A percentile compares a stretch with the other conserved stretches of the same genome.
Evolutionary conservation across 2,329 filamentous ascomycete species (phyloP).

Genomic region (Beauveria scarabaeidicola): DNA sequence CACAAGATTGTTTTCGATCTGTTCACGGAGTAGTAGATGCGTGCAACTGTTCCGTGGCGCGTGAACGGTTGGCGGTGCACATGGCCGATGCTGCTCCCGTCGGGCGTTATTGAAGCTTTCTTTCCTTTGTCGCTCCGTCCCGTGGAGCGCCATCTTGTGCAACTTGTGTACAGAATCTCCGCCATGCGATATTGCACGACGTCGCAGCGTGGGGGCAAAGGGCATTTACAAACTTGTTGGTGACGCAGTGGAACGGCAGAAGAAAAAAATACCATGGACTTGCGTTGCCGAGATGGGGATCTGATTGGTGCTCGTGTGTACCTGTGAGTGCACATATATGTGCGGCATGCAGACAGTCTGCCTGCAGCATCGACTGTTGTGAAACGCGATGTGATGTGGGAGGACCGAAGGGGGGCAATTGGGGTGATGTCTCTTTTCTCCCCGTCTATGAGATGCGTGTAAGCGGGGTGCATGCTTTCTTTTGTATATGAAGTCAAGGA

Average conservation of each 20-base stretch:
- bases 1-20: not conserved
- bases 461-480: not conserved
- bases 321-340: not conserved
- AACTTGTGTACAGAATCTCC: not conserved
- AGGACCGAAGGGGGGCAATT: not conserved
- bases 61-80: not conserved
- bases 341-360: not conserved
- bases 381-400: not conserved
- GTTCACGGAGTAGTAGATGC: not conserved
- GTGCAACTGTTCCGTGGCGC: not conserved
- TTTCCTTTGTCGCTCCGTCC: not conserved
- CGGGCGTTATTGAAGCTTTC: not conserved
- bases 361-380: slow-evolving; percentile 1
- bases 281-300: not conserved
- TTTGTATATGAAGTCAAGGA: not conserved
- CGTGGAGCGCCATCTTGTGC: not conserved
- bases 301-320: not conserved
- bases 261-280: not conserved
- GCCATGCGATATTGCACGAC: not conserved
- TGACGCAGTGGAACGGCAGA: not conserved
- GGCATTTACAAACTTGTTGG: not conserved
- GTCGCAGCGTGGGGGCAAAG: not conserved
- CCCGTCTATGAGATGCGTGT: not conserved
- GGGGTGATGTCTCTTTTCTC: slow-evolving; percentile 4
- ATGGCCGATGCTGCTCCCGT: not conserved